Conservation (phyloP, 179 eudicot species). For the Pouteria campechiana region DNA sequence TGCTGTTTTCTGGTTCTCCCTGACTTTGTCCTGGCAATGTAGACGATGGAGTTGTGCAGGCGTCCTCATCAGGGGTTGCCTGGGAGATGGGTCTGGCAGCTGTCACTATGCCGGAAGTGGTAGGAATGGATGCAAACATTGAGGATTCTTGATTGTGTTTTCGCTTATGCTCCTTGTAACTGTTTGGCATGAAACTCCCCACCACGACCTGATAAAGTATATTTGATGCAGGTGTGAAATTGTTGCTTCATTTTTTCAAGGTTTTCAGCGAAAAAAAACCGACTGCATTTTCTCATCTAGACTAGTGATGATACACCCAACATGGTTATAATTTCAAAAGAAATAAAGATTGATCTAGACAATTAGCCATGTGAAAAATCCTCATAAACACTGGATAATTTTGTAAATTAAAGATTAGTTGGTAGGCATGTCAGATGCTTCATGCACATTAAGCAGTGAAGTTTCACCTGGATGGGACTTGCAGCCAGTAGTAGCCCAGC, state of each 20-base stretch:
- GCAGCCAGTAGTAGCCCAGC: slow-evolving; percentile 80
- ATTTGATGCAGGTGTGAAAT: background rate
- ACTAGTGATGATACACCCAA: too few relatives aligned
- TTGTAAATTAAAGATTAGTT: too few relatives aligned
- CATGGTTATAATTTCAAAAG: too few relatives aligned
- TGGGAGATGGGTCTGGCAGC: slow-evolving; percentile 32
- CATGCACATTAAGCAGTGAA: too few relatives aligned
- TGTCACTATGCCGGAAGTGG: slow-evolving; percentile 18
- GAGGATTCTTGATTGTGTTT: slow-evolving; percentile 31
- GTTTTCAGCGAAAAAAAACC: too few relatives aligned
- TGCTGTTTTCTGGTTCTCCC: slow-evolving; percentile 28
- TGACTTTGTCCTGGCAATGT: slow-evolving; percentile 18
- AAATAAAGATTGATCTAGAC: too few relatives aligned
- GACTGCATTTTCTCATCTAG: too few relatives aligned
- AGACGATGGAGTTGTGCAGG: slow-evolving; percentile 8
- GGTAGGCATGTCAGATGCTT: too few relatives aligned
- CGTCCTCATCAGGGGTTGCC: slow-evolving; percentile 12
- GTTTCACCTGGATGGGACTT: slow-evolving; percentile 86
- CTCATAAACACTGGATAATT: too few relatives aligned
- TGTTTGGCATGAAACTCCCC: slow-evolving; percentile 56
- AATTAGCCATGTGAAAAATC: too few relatives aligned
- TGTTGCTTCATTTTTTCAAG: too few relatives aligned
- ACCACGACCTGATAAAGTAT: slow-evolving; percentile 39
- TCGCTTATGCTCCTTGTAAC: slow-evolving; percentile 28
- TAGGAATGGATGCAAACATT: slow-evolving; percentile 5